Conservation (phyloP, 2,329 filamentous ascomycete genomes). For the Phaeosphaeriaceae sp. region DNA sequence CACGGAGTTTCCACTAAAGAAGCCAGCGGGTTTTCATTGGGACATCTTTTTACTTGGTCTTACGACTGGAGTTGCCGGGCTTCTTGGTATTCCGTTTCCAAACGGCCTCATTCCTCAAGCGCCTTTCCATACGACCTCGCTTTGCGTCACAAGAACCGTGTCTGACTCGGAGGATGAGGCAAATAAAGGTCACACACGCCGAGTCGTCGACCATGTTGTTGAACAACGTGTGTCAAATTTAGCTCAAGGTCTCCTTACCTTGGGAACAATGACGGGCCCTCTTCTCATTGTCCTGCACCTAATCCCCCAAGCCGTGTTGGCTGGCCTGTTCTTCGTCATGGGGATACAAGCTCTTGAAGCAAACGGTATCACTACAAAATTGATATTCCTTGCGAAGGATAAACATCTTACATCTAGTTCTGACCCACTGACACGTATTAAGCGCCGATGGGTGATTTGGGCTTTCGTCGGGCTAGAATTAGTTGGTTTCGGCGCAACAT, state of each 20-base stretch:
- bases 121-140: conserved; percentile 64
- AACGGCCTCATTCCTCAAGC: conserved; percentile 67
- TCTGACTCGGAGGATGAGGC: conserved; percentile 49
- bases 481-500: conserved; percentile 59
- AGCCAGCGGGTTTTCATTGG: conserved; percentile 67
- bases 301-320: conserved; percentile 62
- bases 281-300: conserved; percentile 60
- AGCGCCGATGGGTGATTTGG: conserved; percentile 53
- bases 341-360: conserved; percentile 59
- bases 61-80: conserved; percentile 61
- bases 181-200: conserved; percentile 51
- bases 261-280: conserved; percentile 64
- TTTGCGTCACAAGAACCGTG: conserved; percentile 52
- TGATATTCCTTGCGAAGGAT: conserved; percentile 58
- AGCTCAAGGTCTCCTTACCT: conserved; percentile 60
- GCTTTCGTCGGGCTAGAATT: conserved; percentile 61
- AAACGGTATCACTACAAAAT: conserved; percentile 61
- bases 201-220: conserved; percentile 57
- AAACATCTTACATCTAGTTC: conserved; percentile 55
- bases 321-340: conserved; percentile 65
- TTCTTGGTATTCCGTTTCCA: conserved; percentile 64
- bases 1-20: conserved; percentile 61
- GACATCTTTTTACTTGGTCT: conserved; percentile 65
- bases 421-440: conserved; percentile 55
- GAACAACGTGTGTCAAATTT: conserved; percentile 65